Base-by-base conservation (phyloP, 805 yeast genomes). In the Saturnispora zaruensis region DNA sequence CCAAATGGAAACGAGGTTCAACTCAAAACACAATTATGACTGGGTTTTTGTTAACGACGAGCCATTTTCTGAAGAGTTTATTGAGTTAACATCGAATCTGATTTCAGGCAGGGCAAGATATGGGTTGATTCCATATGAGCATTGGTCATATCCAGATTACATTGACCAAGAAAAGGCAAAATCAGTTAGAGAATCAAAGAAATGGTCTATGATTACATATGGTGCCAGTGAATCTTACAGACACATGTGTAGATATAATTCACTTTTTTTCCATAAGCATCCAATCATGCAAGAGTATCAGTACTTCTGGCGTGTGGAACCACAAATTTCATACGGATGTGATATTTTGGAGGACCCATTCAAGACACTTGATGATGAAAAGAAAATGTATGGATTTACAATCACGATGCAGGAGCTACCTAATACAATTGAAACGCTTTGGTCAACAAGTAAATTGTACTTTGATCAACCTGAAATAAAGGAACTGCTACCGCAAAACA, bases 201-300 rank as follows among this genome's bases (percentile, higher is more conserved):
- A 64, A 34, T 63, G 70, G 52, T 40, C 63, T 14, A 51, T 56
- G 28, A 72, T 83, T 44, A 72, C 77, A 3, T 85, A 85, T 60
- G 90, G 86, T 18, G 75, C 69, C 8, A 74, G 81, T 40, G 84
- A 79, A 57, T 72, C 81, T 28, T 86, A 86, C 62, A 73, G 91
- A 57, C 86, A 82, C 64, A 87, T 87, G 95, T 74, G 78, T 55
- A 61, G 79, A 30, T 74, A 55, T 56, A 72, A 67, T 52, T 67
- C 72, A 32, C 67, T 73, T 59, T 84, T 81, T 57, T 78, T 78
- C 61, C 77, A 74, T 68, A 71, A 77, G 60, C 79, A 76, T 60
- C 76, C 74, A 46, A 64, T 77, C 44, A 59, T 78, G 64, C 62
- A 65, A 37, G 78, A 75, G 16, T 78, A 78, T 64, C 77, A 77